These are phyloP conservation scores for Viola odorata DNA, from an alignment of 345 rosid genomes.

Conservation along the genomic window DNA sequence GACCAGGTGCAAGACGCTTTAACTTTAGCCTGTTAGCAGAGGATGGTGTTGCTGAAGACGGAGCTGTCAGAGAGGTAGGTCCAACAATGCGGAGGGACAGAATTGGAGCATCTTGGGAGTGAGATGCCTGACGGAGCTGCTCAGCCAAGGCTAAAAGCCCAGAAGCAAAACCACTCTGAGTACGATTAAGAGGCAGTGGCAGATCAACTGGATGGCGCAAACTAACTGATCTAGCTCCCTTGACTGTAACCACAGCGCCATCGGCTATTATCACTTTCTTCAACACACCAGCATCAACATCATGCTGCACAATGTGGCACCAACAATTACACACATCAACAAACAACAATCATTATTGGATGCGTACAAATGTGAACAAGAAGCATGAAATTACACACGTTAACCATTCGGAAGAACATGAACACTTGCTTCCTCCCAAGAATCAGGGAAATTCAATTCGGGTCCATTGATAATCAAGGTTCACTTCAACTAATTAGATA, in stretches of 20 bases:
- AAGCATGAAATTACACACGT: neutral
- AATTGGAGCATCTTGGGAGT: slow-evolving; percentile 39
- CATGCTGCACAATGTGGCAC: slow-evolving; percentile 52
- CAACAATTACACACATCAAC: neutral
- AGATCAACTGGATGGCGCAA: slow-evolving; percentile 83
- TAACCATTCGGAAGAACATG: no score
- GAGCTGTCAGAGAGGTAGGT: slow-evolving; percentile 65
- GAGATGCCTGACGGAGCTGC: slow-evolving; percentile 56
- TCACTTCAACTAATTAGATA: no score
- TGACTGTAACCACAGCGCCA: slow-evolving; percentile 84
- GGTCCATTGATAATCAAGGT: no score
- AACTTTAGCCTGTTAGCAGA: slow-evolving; percentile 65
- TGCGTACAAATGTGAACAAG: neutral
- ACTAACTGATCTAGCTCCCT: slow-evolving; percentile 94
- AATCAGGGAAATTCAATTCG: no score
- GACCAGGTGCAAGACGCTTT: slow-evolving; percentile 87
- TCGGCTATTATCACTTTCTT: slow-evolving; percentile 86
- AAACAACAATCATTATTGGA: neutral
- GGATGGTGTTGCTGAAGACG: slow-evolving; percentile 41
- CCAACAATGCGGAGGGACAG: slow-evolving; percentile 91
- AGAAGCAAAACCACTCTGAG: slow-evolving; percentile 58
- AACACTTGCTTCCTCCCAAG: no score
- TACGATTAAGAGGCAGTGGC: slow-evolving; percentile 67
- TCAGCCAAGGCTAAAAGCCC: slow-evolving; percentile 83
- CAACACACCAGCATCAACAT: slow-evolving; percentile 91